phyloP scores from a whole-genome alignment of 495 filamentous ascomycete species.

The Parmelia sp. region DNA sequence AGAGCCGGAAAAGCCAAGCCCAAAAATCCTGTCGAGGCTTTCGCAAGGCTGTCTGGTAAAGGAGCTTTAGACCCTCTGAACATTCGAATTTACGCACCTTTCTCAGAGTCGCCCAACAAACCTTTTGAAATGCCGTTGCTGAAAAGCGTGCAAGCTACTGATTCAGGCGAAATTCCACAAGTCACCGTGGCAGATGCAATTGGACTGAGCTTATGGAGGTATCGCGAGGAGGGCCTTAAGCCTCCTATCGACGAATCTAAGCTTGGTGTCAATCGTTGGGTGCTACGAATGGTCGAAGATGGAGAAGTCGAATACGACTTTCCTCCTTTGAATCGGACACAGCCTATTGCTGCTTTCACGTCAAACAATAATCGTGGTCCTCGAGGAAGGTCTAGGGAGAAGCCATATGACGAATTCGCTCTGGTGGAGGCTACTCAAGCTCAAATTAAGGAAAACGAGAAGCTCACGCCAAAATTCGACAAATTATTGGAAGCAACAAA shows the following conservation, averaged over 20 bases:
- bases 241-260: slow-evolving; percentile 63
- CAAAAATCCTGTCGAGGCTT: slow-evolving; percentile 74
- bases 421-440: slow-evolving; percentile 72
- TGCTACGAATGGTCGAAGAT: slow-evolving; percentile 88
- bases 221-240: slow-evolving; percentile 71
- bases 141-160: slow-evolving; percentile 65
- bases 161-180: slow-evolving; percentile 49
- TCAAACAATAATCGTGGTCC: slow-evolving; percentile 76
- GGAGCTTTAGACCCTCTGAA: slow-evolving; percentile 75
- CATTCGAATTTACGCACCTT: slow-evolving; percentile 82
- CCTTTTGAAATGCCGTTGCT: slow-evolving; percentile 74
- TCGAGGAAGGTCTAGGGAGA: slow-evolving; percentile 67
- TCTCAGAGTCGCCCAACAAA: slow-evolving; percentile 61
- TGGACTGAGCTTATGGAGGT: slow-evolving; percentile 80
- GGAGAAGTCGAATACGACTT: slow-evolving; percentile 97
- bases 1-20: slow-evolving; percentile 75
- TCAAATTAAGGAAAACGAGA: slow-evolving; percentile 73
- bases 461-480: slow-evolving; percentile 63
- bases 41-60: slow-evolving; percentile 79
- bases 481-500: slow-evolving; percentile 48
- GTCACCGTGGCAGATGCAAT: slow-evolving; percentile 88
- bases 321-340: slow-evolving; percentile 71
- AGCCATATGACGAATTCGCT: slow-evolving; percentile 89
- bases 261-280: slow-evolving; percentile 86
- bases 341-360: slow-evolving; percentile 76